Percentiles rank a stretch among this genome's conserved stretches.
Conservation (phyloP, 495 filamentous ascomycete genomes). For the Achaetomiella virescens region DNA sequence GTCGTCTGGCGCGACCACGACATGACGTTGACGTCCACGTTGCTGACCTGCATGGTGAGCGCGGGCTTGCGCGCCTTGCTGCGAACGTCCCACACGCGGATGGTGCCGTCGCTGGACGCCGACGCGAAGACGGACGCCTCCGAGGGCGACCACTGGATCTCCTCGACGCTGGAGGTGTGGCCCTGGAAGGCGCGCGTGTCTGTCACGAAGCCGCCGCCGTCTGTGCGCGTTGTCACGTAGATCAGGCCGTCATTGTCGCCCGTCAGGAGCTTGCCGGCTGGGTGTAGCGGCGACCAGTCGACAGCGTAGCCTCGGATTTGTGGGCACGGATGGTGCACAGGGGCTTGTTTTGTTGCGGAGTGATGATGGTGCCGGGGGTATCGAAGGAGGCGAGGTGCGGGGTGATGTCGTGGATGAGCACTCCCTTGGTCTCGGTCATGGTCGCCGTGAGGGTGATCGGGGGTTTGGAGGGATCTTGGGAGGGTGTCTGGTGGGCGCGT, state of each 20-base stretch:
- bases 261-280: conserved; percentile 74
- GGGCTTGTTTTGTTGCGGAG: conserved; percentile 77
- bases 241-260: conserved; percentile 88
- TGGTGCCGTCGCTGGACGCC: conserved; percentile 84
- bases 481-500: conserved; percentile 69
- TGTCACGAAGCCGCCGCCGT: conserved; percentile 81
- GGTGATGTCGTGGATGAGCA: conserved; percentile 90
- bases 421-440: conserved; percentile 80
- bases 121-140: conserved; percentile 91
- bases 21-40: conserved; percentile 89
- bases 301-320: conserved; percentile 86
- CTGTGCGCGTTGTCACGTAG: conserved; percentile 75
- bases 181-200: conserved; percentile 74
- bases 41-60: conserved; percentile 75
- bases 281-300: conserved; percentile 80
- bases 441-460: conserved; percentile 79
- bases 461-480: conserved; percentile 59
- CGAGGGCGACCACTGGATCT: conserved; percentile 91
- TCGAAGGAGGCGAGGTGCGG: conserved; percentile 83
- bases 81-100: conserved; percentile 92
- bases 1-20: conserved; percentile 83
- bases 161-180: conserved; percentile 81
- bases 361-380: conserved; percentile 71
- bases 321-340: conserved; percentile 82
- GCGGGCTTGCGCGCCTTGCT: conserved; percentile 80